A percentile compares a stretch with the other conserved stretches of the same genome.
These are phyloP conservation scores for Corchorus olitorius DNA, from an alignment of 345 rosid genomes.

Conservation along the genomic window DNA sequence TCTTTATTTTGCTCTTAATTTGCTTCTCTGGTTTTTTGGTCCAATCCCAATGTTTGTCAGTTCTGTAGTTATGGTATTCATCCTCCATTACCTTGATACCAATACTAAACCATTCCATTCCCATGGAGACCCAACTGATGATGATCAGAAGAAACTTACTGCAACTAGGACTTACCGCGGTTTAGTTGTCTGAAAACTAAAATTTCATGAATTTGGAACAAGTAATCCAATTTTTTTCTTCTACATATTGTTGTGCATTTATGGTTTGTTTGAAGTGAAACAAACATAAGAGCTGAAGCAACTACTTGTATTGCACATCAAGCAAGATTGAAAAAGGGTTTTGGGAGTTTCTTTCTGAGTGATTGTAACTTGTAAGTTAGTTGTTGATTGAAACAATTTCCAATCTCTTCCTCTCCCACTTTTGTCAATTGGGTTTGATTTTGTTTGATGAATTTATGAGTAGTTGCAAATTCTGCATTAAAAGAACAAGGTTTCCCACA, in stretches of 20 bases:
- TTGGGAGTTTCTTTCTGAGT: not conserved
- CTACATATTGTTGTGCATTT: not conserved
- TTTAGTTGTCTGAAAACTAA: not conserved
- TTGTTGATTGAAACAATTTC: constrained; percentile 2
- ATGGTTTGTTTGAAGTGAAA: not conserved
- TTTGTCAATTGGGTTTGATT: not conserved
- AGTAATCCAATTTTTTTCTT: not conserved
- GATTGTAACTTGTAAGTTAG: not conserved
- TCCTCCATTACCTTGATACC: constrained; percentile 53
- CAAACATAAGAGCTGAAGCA: not conserved
- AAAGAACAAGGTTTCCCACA: not conserved
- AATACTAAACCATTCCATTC: constrained; percentile 50
- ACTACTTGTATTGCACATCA: not conserved
- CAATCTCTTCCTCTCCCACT: not conserved
- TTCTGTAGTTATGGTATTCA: constrained; percentile 45
- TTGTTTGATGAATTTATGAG: not conserved
- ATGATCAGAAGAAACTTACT: not conserved
- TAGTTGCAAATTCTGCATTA: not conserved
- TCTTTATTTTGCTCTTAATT: constrained; percentile 62
- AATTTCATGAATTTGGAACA: not conserved
- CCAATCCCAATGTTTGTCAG: constrained; percentile 74
- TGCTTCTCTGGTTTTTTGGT: constrained; percentile 82
- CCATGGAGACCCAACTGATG: constrained; percentile 31
- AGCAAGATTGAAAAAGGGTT: not conserved
- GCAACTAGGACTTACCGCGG: constrained; percentile 10